These are phyloP conservation scores for Astrocystis sublimbata DNA, from an alignment of 495 filamentous ascomycete species.

Conservation along the genomic window DNA sequence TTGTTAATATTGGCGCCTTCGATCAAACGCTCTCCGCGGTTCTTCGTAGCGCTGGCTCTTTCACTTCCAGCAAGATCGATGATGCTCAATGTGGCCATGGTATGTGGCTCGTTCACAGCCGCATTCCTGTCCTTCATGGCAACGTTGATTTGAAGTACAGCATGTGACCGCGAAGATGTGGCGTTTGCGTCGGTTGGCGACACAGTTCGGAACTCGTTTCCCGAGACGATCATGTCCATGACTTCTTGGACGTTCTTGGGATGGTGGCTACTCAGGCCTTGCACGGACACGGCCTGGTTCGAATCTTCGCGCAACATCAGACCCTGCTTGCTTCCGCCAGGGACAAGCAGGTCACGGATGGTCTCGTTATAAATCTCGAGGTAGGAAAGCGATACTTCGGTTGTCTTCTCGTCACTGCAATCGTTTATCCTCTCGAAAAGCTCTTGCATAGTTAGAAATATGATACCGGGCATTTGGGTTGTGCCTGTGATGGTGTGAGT, in stretches of 20 bases:
- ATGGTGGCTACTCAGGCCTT: constrained; percentile 88
- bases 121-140: constrained; percentile 93
- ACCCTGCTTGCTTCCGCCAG: constrained; percentile 80
- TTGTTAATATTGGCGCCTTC: constrained; percentile 99
- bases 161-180: constrained; percentile 95
- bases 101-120: constrained; percentile 89
- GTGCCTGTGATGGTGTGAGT: constrained; percentile 98
- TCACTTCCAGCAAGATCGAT: constrained; percentile 98
- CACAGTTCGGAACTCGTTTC: constrained; percentile 92
- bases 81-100: constrained; percentile 96
- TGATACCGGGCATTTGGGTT: constrained; percentile 90
- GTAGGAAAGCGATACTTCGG: constrained; percentile 90
- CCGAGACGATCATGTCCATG: constrained; percentile 98
- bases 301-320: constrained; percentile 94
- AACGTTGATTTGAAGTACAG: constrained; percentile 97
- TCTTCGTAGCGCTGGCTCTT: constrained; percentile 94
- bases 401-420: constrained; percentile 77
- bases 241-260: constrained; percentile 84
- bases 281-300: constrained; percentile 89
- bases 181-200: constrained; percentile 98
- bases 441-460: constrained; percentile 98
- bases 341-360: constrained; percentile 89
- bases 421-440: constrained; percentile 95
- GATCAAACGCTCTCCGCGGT: constrained; percentile 84
- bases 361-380: constrained; percentile 99